phyloP scores from a whole-genome alignment of 176 grass and related monocot species.

The Oryza brachyantha region DNA sequence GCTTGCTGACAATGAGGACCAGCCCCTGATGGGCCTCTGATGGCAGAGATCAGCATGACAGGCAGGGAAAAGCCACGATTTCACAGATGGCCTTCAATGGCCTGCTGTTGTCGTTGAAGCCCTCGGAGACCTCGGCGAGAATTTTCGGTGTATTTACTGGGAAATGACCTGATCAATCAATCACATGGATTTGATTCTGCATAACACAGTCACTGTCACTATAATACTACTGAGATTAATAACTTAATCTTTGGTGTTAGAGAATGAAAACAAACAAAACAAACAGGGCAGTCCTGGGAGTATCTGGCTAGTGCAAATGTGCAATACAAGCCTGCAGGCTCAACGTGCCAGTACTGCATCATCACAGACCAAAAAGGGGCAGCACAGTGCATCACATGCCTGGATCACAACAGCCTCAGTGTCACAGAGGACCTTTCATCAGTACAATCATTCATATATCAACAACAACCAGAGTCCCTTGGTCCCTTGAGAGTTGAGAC shows the following conservation, averaged over 20 bases:
- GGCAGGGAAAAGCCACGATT: not conserved
- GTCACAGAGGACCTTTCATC: not conserved
- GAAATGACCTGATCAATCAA: not conserved
- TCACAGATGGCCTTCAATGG: not conserved
- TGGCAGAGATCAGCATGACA: not conserved
- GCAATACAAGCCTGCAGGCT: not conserved
- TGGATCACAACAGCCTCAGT: not conserved
- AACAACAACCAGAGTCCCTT: not conserved
- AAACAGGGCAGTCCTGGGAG: not conserved
- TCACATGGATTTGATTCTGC: not conserved
- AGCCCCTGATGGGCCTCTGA: not conserved
- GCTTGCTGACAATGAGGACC: not conserved
- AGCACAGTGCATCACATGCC: not conserved
- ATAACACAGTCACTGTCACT: not conserved
- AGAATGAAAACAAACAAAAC: not conserved
- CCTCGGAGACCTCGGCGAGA: not conserved
- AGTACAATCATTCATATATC: not conserved
- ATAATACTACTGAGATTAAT: not conserved
- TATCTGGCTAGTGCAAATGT: not conserved
- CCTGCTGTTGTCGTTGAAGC: not conserved
- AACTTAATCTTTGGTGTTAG: not conserved
- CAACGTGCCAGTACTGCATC: not conserved
- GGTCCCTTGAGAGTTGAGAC: too few relatives aligned
- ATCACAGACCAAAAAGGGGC: not conserved
- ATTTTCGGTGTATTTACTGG: slow-evolving; percentile 4